Conservation (phyloP, 768 basidiomycete species). For the Mycena crocata region DNA sequence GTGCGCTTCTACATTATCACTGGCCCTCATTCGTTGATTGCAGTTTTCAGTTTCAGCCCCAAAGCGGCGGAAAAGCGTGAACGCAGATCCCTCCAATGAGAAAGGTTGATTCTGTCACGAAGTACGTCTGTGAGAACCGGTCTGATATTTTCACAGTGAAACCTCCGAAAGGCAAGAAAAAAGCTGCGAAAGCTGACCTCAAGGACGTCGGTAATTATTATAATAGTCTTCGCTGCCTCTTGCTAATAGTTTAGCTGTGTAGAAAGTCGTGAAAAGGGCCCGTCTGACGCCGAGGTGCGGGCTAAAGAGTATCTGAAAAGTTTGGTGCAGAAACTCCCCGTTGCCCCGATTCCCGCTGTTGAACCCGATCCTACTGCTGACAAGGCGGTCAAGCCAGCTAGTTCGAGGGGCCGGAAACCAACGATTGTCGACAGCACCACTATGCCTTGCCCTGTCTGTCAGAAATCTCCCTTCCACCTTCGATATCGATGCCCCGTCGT, state of each 20-base stretch:
- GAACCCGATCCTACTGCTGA: slow-evolving; percentile 9
- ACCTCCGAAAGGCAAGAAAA: slow-evolving; percentile 20
- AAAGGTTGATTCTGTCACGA: slow-evolving; percentile 8
- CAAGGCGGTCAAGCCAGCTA: background rate
- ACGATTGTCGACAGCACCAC: background rate
- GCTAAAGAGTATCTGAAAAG: slow-evolving; percentile 6
- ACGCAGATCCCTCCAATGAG: background rate
- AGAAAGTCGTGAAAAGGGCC: too few relatives aligned
- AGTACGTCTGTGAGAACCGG: background rate
- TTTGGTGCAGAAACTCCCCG: background rate
- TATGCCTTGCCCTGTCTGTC: slow-evolving; percentile 60
- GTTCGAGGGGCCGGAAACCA: background rate
- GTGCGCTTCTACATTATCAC: background rate
- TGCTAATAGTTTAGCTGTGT: background rate
- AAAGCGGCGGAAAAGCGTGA: background rate
- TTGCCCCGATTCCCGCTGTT: background rate
- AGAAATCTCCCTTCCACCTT: slow-evolving; percentile 55
- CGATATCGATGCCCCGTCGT: slow-evolving; percentile 64
- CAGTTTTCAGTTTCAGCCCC: background rate
- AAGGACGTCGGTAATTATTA: slow-evolving; percentile 29
- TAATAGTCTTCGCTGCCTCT: background rate
- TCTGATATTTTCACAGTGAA: slow-evolving; percentile 10
- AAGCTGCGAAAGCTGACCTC: background rate
- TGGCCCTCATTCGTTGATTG: background rate
- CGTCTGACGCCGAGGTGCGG: too few relatives aligned